Evolutionary conservation across 352 stramenopile species (phyloP).

Genomic region (Blastocystis hominis): DNA sequence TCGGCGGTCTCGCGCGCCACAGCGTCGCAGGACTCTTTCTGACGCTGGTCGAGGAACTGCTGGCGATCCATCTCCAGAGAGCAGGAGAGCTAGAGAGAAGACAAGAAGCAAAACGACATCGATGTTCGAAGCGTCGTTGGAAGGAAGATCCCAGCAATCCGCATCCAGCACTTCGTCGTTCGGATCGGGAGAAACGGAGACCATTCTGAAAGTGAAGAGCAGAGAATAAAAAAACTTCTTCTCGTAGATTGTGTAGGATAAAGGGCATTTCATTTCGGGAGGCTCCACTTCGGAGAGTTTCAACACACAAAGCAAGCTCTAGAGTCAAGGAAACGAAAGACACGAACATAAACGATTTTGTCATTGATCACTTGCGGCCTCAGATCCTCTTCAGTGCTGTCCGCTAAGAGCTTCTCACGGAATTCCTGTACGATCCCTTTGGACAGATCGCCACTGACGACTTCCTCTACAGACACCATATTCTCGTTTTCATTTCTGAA

Average conservation of each 20-base stretch:
- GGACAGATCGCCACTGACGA: background rate
- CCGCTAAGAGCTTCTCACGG: background rate
- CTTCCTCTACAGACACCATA: background rate
- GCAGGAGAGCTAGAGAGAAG: background rate
- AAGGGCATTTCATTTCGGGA: background rate
- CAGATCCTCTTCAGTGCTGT: background rate
- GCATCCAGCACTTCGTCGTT: slow-evolving; percentile 1
- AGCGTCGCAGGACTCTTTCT: background rate
- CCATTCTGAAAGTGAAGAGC: background rate
- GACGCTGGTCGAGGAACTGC: background rate
- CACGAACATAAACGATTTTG: background rate
- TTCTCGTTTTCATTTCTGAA: background rate
- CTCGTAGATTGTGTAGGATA: slow-evolving; percentile 14
- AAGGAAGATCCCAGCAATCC: slow-evolving; percentile 50
- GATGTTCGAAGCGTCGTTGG: background rate
- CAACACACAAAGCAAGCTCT: background rate
- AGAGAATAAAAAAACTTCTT: background rate
- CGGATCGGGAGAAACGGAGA: background rate
- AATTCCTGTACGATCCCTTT: background rate
- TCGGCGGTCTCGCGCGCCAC: slow-evolving; percentile 32
- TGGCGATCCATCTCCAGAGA: background rate
- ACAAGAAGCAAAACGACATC: background rate
- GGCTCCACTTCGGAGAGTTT: background rate
- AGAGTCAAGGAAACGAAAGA: background rate
- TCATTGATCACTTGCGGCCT: background rate